Conservation (phyloP, 805 yeast species). For the Citeromyces matritensis region DNA sequence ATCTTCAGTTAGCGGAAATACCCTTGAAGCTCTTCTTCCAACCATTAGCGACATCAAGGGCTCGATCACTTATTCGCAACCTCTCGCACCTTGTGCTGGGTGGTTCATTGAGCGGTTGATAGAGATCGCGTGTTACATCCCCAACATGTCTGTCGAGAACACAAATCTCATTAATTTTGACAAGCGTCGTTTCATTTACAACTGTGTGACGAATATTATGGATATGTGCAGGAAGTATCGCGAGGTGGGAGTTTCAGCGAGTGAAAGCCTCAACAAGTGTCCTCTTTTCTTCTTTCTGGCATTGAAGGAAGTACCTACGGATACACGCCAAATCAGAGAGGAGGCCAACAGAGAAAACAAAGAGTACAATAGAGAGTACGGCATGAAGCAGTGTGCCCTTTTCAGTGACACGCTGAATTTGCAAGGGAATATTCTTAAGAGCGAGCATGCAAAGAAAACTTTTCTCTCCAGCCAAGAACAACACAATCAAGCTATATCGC, state of each 20-base stretch:
- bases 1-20: slow-evolving; percentile 2
- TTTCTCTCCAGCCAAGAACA: slow-evolving; percentile 12
- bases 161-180: slow-evolving; percentile 68
- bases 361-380: slow-evolving; percentile 16
- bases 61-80: slow-evolving; percentile 8
- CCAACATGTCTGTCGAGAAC: slow-evolving; percentile 59
- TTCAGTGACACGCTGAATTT: slow-evolving; percentile 28
- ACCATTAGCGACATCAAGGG: slow-evolving; percentile 1
- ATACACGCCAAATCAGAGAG: slow-evolving; percentile 21
- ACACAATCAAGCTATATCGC: background rate
- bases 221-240: slow-evolving; percentile 16
- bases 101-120: slow-evolving; percentile 77
- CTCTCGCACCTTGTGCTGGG: slow-evolving; percentile 76
- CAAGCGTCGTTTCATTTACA: slow-evolving; percentile 58
- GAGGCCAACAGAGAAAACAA: slow-evolving; percentile 26
- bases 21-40: slow-evolving; percentile 1
- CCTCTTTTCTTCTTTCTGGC: slow-evolving; percentile 39
- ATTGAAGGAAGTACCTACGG: slow-evolving; percentile 20
- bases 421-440: slow-evolving; percentile 34
- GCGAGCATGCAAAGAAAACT: slow-evolving; percentile 23
- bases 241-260: slow-evolving; percentile 14
- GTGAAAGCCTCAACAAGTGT: slow-evolving; percentile 6
- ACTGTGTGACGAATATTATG: slow-evolving; percentile 38
- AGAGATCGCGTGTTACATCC: slow-evolving; percentile 63
- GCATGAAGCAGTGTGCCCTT: slow-evolving; percentile 15